phyloP scores from a whole-genome alignment of 2,329 filamentous ascomycete genomes.

The Magnaporthiopsis rhizophila region DNA sequence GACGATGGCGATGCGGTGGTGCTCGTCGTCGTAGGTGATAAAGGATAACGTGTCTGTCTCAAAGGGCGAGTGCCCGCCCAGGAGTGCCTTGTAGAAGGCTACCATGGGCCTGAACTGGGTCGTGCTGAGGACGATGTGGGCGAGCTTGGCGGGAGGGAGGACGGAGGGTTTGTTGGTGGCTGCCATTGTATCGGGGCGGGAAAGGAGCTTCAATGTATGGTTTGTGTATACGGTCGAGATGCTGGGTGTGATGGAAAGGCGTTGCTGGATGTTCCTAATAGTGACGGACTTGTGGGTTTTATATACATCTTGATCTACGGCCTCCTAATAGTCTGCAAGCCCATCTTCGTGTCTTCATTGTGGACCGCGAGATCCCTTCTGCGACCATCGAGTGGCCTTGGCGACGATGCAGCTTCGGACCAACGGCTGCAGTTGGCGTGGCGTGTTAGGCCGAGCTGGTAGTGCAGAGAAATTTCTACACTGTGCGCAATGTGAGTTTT shows the following conservation, averaged over 20 bases:
- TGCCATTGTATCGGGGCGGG: not conserved
- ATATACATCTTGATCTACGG: not conserved
- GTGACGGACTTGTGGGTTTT: not conserved
- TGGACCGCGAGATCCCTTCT: too few species aligned
- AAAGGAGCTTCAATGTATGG: too few species aligned
- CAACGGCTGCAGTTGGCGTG: too few species aligned
- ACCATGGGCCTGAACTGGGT: slow-evolving; percentile 21
- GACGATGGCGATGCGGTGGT: slow-evolving; percentile 37
- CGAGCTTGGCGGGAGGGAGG: slow-evolving; percentile 8
- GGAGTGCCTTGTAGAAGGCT: slow-evolving; percentile 28
- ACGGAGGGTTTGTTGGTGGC: not conserved
- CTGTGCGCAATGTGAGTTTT: too few species aligned
- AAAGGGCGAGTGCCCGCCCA: slow-evolving; percentile 23
- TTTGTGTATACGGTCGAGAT: too few species aligned
- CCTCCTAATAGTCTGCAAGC: too few species aligned
- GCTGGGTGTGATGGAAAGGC: not conserved
- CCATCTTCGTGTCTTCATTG: not conserved
- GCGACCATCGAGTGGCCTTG: too few species aligned
- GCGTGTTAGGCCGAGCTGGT: too few species aligned
- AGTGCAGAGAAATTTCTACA: too few species aligned
- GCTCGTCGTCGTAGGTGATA: slow-evolving; percentile 37
- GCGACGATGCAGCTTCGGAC: too few species aligned
- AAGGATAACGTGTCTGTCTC: slow-evolving; percentile 24
- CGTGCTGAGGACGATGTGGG: slow-evolving; percentile 11
- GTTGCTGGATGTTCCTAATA: not conserved